Base-by-base conservation (phyloP, 352 stramenopile species). In the Blastocystis sp. region DNA sequence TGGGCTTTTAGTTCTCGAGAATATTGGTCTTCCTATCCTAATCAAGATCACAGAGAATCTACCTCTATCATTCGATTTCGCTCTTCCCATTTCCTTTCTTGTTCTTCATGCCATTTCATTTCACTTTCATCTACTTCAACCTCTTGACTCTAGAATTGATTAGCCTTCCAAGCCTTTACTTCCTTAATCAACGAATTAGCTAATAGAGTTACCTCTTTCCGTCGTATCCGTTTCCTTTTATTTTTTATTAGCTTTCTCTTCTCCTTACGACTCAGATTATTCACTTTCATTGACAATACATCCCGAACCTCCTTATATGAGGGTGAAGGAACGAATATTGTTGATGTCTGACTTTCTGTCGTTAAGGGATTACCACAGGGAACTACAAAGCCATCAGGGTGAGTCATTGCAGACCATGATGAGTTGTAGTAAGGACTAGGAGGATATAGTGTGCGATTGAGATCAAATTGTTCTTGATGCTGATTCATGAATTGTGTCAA, bases 161-260 rank as follows among this genome's bases (percentile, higher is more conserved):
- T 27, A 1, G n/a, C 37, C 37, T 0, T 6, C 16, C 27, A 4
- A 56, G n/a, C 32, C 19, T 54, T 56, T 77, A 77, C 65, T 5
- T 35, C 32, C 19, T 32, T 61, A 61, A 32, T 32, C 54, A 61
- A 32, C 27, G 37, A 35, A 56, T 24, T 29, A 58, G 51, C 24
- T 14, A 77, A 24, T 24, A 29, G 37, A 32, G 65, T 57, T 32
- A 77, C 5, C 37, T 58, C 21, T 49, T 77, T 42, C 19, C 65
- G 65, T n/a, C 54, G 51, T 29, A 66, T 65, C 16, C 52, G 49
- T 11, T 83, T 83, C 71, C 71, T 4, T 63, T 83, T 83, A 42
- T 83, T 83, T 56, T 83, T 83, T 37, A 83, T 63, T 43, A 83
- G 32, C 71, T 83, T 83, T 27, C 71, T 42, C 49, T 65, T 83